Conservation (phyloP, 2,329 filamentous ascomycete genomes). For the Setomelanomma holmii region DNA sequence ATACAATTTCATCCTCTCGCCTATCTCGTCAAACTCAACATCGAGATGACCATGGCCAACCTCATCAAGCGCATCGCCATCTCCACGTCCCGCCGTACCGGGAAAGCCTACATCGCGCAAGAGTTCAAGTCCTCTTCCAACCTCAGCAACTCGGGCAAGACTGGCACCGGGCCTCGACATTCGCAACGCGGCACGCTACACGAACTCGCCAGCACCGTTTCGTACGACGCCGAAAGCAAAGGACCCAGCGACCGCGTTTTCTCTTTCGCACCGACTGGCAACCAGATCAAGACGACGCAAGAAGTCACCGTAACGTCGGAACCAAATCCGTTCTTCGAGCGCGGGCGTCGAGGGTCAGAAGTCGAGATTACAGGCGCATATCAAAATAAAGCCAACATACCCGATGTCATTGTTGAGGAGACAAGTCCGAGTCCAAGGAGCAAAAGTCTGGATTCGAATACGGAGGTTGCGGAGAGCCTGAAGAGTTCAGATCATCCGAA, state of each 20-base stretch:
- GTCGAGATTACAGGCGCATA: conserved; percentile 15
- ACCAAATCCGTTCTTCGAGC: conserved; percentile 27
- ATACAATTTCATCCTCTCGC: conserved; percentile 60
- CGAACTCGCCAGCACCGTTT: conserved; percentile 34
- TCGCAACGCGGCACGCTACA: conserved; percentile 20
- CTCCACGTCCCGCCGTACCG: conserved; percentile 36
- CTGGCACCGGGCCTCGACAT: conserved; percentile 3
- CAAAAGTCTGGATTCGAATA: conserved; percentile 32
- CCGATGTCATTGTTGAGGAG: conserved; percentile 18
- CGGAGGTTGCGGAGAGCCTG: conserved; percentile 31
- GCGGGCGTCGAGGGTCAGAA: conserved; percentile 10
- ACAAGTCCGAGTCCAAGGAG: conserved; percentile 7
- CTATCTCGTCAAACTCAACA: conserved; percentile 59
- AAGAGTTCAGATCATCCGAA: conserved; percentile 25
- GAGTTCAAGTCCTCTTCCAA: conserved; percentile 42
- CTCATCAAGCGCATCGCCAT: conserved; percentile 53
- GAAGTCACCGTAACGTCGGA: conserved; percentile 34
- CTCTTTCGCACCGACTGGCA: conserved; percentile 32
- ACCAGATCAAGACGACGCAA: conserved; percentile 41
- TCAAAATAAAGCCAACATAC: conserved; percentile 4
- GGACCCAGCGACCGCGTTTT: conserved; percentile 14
- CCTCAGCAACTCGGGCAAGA: conserved; percentile 24
- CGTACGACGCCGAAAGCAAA: conserved; percentile 23
- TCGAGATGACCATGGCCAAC: conserved; percentile 62
- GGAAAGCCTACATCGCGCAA: conserved; percentile 33